Conservation (phyloP, 2,329 filamentous ascomycete genomes). For the Fusarium phyllophilum region DNA sequence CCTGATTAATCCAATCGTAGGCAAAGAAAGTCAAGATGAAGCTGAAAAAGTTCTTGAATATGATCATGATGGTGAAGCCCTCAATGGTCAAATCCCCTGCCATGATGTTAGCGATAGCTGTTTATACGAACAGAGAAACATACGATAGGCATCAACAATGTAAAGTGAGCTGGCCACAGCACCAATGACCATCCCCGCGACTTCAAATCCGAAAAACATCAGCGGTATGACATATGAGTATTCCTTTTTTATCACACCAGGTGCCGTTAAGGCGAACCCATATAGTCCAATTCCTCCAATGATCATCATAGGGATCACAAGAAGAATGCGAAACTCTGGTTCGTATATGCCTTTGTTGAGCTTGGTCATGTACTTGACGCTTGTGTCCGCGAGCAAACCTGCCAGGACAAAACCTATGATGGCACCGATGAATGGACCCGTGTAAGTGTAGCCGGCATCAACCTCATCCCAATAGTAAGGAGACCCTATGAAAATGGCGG, state of each 20-base stretch:
- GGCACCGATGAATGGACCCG: slow-evolving; percentile 85
- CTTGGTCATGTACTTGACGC: slow-evolving; percentile 74
- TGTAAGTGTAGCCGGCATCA: slow-evolving; percentile 86
- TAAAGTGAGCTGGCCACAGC: slow-evolving; percentile 88
- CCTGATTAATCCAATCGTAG: slow-evolving; percentile 80
- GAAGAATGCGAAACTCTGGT: slow-evolving; percentile 86
- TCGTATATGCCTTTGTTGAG: slow-evolving; percentile 86
- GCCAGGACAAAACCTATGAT: slow-evolving; percentile 80
- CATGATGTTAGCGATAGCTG: neutral
- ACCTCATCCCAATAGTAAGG: slow-evolving; percentile 85
- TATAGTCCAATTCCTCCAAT: slow-evolving; percentile 82
- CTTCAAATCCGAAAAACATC: slow-evolving; percentile 84
- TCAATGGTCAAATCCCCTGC: slow-evolving; percentile 83
- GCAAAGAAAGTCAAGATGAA: slow-evolving; percentile 86
- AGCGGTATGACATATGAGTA: slow-evolving; percentile 81
- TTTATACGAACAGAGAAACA: slow-evolving; percentile 47
- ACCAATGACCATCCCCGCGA: slow-evolving; percentile 91
- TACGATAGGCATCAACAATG: slow-evolving; percentile 91
- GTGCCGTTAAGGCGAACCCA: slow-evolving; percentile 81
- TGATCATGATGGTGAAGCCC: slow-evolving; percentile 86
- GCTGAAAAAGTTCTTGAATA: slow-evolving; percentile 95
- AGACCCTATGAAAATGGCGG: slow-evolving; percentile 82
- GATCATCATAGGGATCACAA: slow-evolving; percentile 84
- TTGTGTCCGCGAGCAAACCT: slow-evolving; percentile 78
- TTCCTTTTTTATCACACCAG: slow-evolving; percentile 61